Base-by-base conservation (phyloP, 2,329 filamentous ascomycete species). In the Ciborinia camelliae region DNA sequence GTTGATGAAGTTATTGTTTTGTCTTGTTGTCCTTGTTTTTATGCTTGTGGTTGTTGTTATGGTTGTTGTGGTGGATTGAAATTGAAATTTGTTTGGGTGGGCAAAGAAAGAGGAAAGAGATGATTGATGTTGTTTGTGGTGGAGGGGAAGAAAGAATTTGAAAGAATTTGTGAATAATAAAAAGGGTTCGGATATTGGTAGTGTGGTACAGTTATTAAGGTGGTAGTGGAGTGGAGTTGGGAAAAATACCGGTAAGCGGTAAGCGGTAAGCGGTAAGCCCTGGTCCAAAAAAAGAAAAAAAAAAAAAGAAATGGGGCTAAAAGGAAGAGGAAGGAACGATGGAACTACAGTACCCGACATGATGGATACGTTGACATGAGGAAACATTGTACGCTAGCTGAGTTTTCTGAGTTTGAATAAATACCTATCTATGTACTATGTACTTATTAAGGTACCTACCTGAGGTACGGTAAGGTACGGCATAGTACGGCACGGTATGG, bases 81-180 rank as follows among this genome's bases (percentile, higher is more conserved):
- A n/a, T n/a, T 43, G 6, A n/a, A n/a, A n/a, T 57, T 32, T 30
- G 39, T 45, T 59, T 35, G 28, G n/a, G 28, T 3, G 43, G 20
- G 54, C 39, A 37, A 59, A 58, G 58, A 63, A 59, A 37, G 65
- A 64, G 53, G 52, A 41, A 28, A 50, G 58, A 39, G 41, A 45
- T n/a, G 20, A 45, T 8, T 18, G 41, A 45, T 20, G 39, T 43
- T 43, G 32, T 47, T 47, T 41, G 28, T 39, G 51, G 37, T 52
- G 37, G 37, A 32, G 20, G 47, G 10, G 37, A n/a, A 35, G 9
- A 35, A 63, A 54, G 60, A 55, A 55, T 28, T 51, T 54, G 47
- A 53, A 63, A 63, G 51, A 55, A 57, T 55, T 35, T 54, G 28
- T 43, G 28, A 45, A 45, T 58, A 59, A 47, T 58, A 59, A 47